Evolutionary conservation across 2,329 filamentous ascomycete species (phyloP), one percentile per base, ranked within the genome.

Genomic region (Claviceps monticola): DNA sequence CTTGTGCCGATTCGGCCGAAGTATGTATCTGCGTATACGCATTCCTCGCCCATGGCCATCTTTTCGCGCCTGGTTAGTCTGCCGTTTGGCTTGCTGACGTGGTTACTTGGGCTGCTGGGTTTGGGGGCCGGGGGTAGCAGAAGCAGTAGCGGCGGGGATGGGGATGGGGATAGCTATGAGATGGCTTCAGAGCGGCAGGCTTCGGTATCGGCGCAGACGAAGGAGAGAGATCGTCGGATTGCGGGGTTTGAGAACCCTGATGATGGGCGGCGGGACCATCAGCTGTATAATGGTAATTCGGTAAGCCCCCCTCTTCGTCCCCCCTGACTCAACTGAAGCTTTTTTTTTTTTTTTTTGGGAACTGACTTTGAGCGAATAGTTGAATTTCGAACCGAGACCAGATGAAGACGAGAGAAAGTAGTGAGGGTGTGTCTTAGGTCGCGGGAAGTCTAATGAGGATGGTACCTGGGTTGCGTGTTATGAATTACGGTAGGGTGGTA

Each of bases 201-300:
- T 11, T 46, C 54, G 16, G 51, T 53, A 5, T 43, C 55, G 3
- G 48, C 55, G 9, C 58, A 60, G 37, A 61, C 58, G 14, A 61
- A 56, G 21, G 56, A 57, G 16, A 61, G 56, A 19, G 56, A 57
- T 36, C 52, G 54, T 23, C 60, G 61, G 42, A 60, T 58, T 49
- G 62, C 49, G 45, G 56, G 62, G 49, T 62, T 62, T 55, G 59
- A 64, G 56, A 78, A 82, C 54, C 70, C 74, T 41, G 70, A 74
- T 19, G 71, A 78, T 55, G 71, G 74, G 41, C 72, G 73, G 50
- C 68, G 77, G 51, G 75, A 83, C 56, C 76, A 81, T 45, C 84
- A 94, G 61, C 78, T 94, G 46, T 95, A 96, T 63, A 96, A 96
- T 61, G 90, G 90, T 1, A 96, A 95, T 62, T 87, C 87, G 64